These are phyloP conservation scores for Xylaria multiplex DNA, from an alignment of 2,329 filamentous ascomycete genomes.

Conservation along the genomic window DNA sequence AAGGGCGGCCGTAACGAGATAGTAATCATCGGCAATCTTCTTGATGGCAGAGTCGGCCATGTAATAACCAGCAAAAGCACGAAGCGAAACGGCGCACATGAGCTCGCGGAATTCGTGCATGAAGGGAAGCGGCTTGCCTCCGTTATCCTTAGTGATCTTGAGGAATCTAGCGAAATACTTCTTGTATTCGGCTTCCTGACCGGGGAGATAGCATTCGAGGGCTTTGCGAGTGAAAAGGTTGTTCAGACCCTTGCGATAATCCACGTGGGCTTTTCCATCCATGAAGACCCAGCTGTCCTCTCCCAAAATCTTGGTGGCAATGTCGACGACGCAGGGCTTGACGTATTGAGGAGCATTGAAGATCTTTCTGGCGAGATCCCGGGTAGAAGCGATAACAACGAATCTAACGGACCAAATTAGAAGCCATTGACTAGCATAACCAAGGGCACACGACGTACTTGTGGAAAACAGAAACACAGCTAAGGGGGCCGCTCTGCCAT, in stretches of 20 bases:
- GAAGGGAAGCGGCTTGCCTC: conserved; percentile 81
- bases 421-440: conserved; percentile 5
- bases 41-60: conserved; percentile 90
- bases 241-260: conserved; percentile 97
- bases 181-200: conserved; percentile 91
- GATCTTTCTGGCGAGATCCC: conserved; percentile 95
- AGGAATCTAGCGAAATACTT: conserved; percentile 85
- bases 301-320: conserved; percentile 91
- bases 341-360: conserved; percentile 93
- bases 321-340: conserved; percentile 96
- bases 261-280: conserved; percentile 92
- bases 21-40: conserved; percentile 96
- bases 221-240: conserved; percentile 92
- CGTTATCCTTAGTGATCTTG: conserved; percentile 75
- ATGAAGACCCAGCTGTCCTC: conserved; percentile 96
- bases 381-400: conserved; percentile 93
- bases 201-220: conserved; percentile 87
- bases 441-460: conserved; percentile 70
- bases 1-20: conserved; percentile 92
- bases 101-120: conserved; percentile 94
- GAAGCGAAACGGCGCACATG: conserved; percentile 93
- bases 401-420: conserved; percentile 67
- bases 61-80: conserved; percentile 97
- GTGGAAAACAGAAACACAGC: conserved; percentile 98
- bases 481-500: conserved; percentile 90